Evolutionary conservation across 306 rosid species (phyloP), one percentile per base, ranked within the genome.

Genomic region (Cicer arietinum): DNA sequence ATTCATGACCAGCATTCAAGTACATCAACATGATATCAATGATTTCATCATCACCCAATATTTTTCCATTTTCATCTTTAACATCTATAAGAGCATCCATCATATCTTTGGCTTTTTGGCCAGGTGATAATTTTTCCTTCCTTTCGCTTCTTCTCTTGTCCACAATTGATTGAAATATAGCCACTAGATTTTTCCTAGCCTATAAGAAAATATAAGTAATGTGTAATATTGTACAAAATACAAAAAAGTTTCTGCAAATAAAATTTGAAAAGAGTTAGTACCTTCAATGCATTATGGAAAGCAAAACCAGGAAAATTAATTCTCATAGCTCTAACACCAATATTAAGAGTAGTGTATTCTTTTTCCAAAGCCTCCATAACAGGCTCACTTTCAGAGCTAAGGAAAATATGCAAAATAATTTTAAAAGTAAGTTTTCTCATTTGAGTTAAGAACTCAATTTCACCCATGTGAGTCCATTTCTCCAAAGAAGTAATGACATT

Each of bases 1-100:
- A 93, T 67, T 93, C 98, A 83, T 93, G 98, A 40, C 98, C 98
- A 1, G 93, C 98, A 75, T 93, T 91, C 83, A 93, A 85, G 45
- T 93, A 93, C 98, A 91, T 93, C 44, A 91, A 6, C 84, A 93
- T 70, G 20, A 88, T 64, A 71, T 93, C 97, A 68, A 91, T 91
- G 18, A 93, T 86, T n/a, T 91, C 96, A 46, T 85, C 93, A 48
- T 93, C 90, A 8, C 43, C 77, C 42, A 93, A 73, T 44, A 77
- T 89, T 54, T 83, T 83, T 8, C 97, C 96, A 67, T 88, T 83
- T 20, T 89, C 98, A 64, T 93, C 98, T 63, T 73, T 85, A 42
- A 63, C 92, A 53, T 88, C 91, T 6, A 93, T 52, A 65, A 92
- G 68, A 75, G 90, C 78, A 73, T 93, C 98, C 89, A 93, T 83